Percentiles rank a stretch among this genome's conserved stretches.
Conservation (phyloP, 1,139 yeast species). For the Blastobotrys persicus region DNA sequence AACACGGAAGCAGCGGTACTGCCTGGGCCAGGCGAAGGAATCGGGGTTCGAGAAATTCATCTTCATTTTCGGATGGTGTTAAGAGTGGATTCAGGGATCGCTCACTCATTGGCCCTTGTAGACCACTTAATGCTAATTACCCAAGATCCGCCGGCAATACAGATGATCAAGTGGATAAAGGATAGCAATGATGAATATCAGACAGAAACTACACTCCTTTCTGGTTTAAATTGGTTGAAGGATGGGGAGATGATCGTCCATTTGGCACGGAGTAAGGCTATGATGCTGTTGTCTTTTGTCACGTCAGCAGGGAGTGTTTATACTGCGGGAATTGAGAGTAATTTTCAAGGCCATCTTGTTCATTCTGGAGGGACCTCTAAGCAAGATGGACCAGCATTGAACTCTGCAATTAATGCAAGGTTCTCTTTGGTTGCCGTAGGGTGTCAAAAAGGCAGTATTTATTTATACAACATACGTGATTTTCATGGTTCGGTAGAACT, state of each 20-base stretch:
- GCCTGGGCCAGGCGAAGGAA: constrained; percentile 44
- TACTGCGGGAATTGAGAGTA: constrained; percentile 14
- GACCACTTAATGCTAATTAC: constrained; percentile 35
- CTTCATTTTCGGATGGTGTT: constrained; percentile 32
- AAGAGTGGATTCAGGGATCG: constrained; percentile 34
- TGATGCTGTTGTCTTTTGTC: constrained; percentile 28
- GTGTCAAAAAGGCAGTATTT: constrained; percentile 33
- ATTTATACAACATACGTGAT: constrained; percentile 37
- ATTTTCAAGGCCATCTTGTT: constrained; percentile 25
- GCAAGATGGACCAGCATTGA: constrained; percentile 27
- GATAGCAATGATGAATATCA: constrained; percentile 20
- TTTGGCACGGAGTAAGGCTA: constrained; percentile 26
- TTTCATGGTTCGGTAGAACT: constrained; percentile 34
- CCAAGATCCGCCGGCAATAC: constrained; percentile 33
- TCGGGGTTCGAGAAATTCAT: constrained; percentile 39
- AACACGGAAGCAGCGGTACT: constrained; percentile 22
- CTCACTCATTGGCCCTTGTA: constrained; percentile 32
- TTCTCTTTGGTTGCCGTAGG: constrained; percentile 40
- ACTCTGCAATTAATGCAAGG: constrained; percentile 38
- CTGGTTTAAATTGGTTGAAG: constrained; percentile 31
- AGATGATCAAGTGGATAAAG: constrained; percentile 30
- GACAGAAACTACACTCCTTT: constrained; percentile 24
- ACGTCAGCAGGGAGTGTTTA: constrained; percentile 18
- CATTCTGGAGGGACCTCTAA: constrained; percentile 22
- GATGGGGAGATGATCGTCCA: constrained; percentile 18